These are phyloP conservation scores for Avicennia marina DNA, from an alignment of 257 asterid species.

Conservation along the genomic window DNA sequence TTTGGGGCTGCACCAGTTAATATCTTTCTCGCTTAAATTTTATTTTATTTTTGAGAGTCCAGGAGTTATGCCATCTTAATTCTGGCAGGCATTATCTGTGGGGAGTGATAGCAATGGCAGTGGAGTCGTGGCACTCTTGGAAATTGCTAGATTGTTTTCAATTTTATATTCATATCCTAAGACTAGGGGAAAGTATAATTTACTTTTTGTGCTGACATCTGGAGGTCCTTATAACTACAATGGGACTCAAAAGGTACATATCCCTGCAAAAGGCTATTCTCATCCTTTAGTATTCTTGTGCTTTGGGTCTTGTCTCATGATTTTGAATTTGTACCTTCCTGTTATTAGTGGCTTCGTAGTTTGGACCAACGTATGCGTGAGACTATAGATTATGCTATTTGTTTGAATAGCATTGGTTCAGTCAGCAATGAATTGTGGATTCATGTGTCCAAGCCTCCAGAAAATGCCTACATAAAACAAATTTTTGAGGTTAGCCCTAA, in stretches of 20 bases:
- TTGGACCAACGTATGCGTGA: constrained; percentile 88
- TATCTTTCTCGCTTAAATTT: constrained; percentile 13
- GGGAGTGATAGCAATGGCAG: constrained; percentile 99
- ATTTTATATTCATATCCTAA: constrained; percentile 78
- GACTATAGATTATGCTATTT: constrained; percentile 85
- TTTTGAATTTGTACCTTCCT: constrained; percentile 28
- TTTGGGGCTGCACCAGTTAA: constrained; percentile 98
- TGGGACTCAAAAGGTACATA: constrained; percentile 78
- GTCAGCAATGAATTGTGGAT: constrained; percentile 50
- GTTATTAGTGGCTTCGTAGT: constrained; percentile 80
- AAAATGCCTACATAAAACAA: constrained; percentile 70
- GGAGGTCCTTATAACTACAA: constrained; percentile 95
- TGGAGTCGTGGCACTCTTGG: constrained; percentile 87
- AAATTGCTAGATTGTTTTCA: constrained; percentile 89
- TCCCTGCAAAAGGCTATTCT: constrained; percentile 5
- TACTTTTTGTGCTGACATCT: constrained; percentile 86
- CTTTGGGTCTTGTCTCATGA: constrained; percentile 3
- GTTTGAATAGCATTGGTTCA: constrained; percentile 93
- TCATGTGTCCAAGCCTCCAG: constrained; percentile 96
- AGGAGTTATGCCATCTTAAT: constrained; percentile 24
- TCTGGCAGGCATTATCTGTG: constrained; percentile 65
- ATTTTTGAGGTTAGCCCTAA: constrained; percentile 67
- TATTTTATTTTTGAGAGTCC: constrained; percentile 5
- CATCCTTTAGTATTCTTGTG: neutral
- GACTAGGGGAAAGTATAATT: constrained; percentile 84